Base-by-base conservation (phyloP, 208 protist species). In the Crithidia thermophila region DNA sequence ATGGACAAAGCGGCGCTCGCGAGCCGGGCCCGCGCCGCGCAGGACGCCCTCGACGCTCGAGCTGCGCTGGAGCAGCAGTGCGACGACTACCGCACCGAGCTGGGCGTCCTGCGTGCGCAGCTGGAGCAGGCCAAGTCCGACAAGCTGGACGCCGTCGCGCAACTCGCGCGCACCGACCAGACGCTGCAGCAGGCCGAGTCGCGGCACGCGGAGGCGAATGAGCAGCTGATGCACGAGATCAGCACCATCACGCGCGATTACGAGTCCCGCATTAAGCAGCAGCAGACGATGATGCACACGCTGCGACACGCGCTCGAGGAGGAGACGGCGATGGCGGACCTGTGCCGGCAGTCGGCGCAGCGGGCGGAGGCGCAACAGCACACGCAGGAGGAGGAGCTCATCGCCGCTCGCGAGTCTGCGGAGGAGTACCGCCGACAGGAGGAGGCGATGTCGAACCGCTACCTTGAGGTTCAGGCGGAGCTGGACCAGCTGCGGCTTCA, bases 291-390 rank as follows among this genome's bases (percentile, higher is more conserved):
- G 50, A 74, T 90, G 42, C 59, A 59, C 9, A 87, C 84, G 27
- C 72, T 94, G 21, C 84, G 82, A 18, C 39, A 63, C 30, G 76
- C 84, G 0, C 60, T 90, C 11, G 81, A 82, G 27, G 87, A 93
- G 64, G 87, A 90, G 51, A 79, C 72, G 23, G 50, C 55, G 21
- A 84, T 66, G 67, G 72, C 84, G 8, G 87, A 90, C 53, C 14
- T 51, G 20, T 83, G 80, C 53, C 76, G 77, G 7, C 58, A 77
- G 23, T 72, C 63, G 20, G 75, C 76, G 30, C 74, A 81, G 47
- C 57, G 70, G 0, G 70, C 78, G 10, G 75, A 82, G 33, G 75
- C 71, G n/a, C 50, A 14, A 14, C 77, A 74, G 31, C 69, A 73
- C n/a, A 69, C 68, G 14, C 50, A 72, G 11, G 59, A 87, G 23